Base-by-base conservation (phyloP, 345 rosid species). In the Noccaea bulbosa region DNA sequence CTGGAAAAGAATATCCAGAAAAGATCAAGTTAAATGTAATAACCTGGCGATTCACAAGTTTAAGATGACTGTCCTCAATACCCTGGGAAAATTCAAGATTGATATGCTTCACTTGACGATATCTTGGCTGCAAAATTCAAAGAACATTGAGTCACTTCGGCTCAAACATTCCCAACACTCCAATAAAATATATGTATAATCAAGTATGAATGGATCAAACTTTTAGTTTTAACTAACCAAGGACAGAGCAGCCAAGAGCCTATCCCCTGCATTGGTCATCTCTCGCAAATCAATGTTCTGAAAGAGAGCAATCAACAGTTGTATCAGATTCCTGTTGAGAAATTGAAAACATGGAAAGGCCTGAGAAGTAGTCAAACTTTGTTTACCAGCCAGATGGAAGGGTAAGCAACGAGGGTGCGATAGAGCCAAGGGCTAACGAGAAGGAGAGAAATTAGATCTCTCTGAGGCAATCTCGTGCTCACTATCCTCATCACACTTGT, bases 31-130 rank as follows among this genome's bases (percentile, higher is more conserved):
- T 41, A 14, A 2, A 39, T 15, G 60, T 40, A 30, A 7, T 14
- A 5, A 86, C 98, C 92, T 71, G 71, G 72, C 60, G 70, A 76
- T 75, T 78, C 66, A 93, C 67, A 33, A 79, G 72, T 65, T 86
- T 81, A 16, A 93, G 84, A 85, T 88, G 97, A 22, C 30, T 69
- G 63, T 91, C 97, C 12, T 85, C 94, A 48, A 90, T 68, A 81
- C 83, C 92, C 76, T 86, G 97, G 0, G 94, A 86, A 77, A 93
- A 93, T 77, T 93, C 96, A 46, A 93, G 94, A 86, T 80, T 79
- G 66, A 91, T 81, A 49, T 85, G 81, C 83, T 85, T 87, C 79
- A 88, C 75, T 70, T 81, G 84, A 0, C 40, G 77, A 83, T 88
- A 91, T 67, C 98, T 87, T 37, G 89, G 74, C 98, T 91, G 56